Percentiles rank a stretch among this genome's conserved stretches.
Evolutionary conservation across 768 basidiomycete species (phyloP).

Genomic region (Cystofilobasidium ferigula): DNA sequence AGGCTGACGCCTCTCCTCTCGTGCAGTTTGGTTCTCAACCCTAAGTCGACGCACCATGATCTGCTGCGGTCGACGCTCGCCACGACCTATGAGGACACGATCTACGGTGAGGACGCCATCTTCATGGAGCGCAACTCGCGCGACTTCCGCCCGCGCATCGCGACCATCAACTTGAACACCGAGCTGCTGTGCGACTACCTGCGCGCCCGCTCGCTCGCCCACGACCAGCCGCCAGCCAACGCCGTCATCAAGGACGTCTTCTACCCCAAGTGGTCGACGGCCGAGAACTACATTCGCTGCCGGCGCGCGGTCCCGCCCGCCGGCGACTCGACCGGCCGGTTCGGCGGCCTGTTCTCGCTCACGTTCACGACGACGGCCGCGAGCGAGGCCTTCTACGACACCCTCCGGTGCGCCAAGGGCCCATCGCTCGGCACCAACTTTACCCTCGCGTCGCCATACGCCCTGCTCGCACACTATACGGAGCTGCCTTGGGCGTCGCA

Average conservation of each 20-base stretch:
- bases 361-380: constrained; percentile 62
- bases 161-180: constrained; percentile 67
- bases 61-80: constrained; percentile 53
- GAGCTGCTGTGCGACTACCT: constrained; percentile 73
- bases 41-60: constrained; percentile 56
- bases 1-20: background rate
- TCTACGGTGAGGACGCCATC: constrained; percentile 82
- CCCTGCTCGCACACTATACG: constrained; percentile 75
- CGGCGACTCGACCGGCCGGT: constrained; percentile 39
- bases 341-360: constrained; percentile 76
- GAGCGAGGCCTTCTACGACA: constrained; percentile 71
- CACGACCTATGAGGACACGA: constrained; percentile 64
- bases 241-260: constrained; percentile 67
- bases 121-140: constrained; percentile 98
- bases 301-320: constrained; percentile 47
- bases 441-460: constrained; percentile 86
- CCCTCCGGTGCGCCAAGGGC: constrained; percentile 71
- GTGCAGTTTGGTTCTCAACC: constrained; percentile 74
- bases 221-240: constrained; percentile 22
- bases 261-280: constrained; percentile 75
- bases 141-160: constrained; percentile 67
- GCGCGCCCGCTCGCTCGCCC: constrained; percentile 41
- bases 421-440: constrained; percentile 87
- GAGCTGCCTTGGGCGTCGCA: constrained; percentile 85
- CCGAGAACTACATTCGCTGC: constrained; percentile 51